A percentile compares a stretch with the other conserved stretches of the same genome.
phyloP scores from a whole-genome alignment of 176 grass and related monocot species.

The Hyparrhenia diplandra region DNA sequence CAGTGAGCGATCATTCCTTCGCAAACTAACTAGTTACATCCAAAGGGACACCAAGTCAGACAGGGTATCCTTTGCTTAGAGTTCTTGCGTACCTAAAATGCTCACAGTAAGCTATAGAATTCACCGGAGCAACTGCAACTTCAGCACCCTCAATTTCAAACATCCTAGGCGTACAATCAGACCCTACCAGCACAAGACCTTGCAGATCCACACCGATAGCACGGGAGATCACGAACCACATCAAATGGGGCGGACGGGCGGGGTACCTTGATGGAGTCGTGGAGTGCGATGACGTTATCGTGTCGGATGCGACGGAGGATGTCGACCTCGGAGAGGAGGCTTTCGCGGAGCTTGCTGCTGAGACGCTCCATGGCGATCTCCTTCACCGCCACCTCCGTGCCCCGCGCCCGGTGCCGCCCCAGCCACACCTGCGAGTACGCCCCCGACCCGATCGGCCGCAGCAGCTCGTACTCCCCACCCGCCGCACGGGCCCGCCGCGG shows the following conservation, averaged over 20 bases:
- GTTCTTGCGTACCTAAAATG: background rate
- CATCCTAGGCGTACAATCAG: background rate
- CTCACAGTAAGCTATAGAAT: conserved; percentile 8
- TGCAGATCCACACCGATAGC: conserved; percentile 18
- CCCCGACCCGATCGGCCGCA: conserved; percentile 65
- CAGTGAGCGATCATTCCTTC: too few relatives aligned
- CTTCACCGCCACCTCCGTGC: conserved; percentile 83
- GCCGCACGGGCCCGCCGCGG: conserved; percentile 5
- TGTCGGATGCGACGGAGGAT: conserved; percentile 77
- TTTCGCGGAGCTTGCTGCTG: conserved; percentile 80
- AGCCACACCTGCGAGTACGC: conserved; percentile 90
- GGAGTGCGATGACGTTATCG: conserved; percentile 82
- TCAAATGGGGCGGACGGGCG: background rate
- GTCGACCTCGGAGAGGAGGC: conserved; percentile 88
- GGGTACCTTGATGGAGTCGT: conserved; percentile 65
- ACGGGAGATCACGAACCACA: background rate
- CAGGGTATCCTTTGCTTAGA: background rate
- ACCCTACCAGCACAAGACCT: background rate
- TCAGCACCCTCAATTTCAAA: conserved; percentile 2
- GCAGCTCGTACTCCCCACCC: conserved; percentile 81
- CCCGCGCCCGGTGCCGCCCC: conserved; percentile 41
- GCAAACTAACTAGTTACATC: background rate
- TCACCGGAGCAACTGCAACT: background rate
- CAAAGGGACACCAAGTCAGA: background rate
- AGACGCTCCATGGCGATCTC: conserved; percentile 84